A percentile compares a stretch with the other conserved stretches of the same genome.
Evolutionary conservation across 208 protist genomes (phyloP).

Genomic region (Trypanosoma lewisi): DNA sequence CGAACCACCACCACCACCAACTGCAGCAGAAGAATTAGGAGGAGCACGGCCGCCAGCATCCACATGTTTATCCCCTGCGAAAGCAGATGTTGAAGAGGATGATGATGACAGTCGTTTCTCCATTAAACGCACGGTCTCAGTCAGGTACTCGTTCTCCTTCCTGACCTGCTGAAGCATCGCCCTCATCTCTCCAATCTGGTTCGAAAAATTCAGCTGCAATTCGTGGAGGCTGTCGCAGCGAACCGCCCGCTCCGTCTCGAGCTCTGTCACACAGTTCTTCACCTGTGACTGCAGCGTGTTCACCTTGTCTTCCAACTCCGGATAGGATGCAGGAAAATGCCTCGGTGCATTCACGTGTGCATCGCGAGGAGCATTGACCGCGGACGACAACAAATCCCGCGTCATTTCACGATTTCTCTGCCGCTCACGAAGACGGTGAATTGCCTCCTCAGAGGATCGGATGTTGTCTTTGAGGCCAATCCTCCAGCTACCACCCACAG

Average conservation of each 20-base stretch:
- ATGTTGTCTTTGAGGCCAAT: conserved; percentile 30
- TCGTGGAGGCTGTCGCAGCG: conserved; percentile 57
- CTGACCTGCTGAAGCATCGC: conserved; percentile 54
- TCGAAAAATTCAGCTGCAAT: conserved; percentile 32
- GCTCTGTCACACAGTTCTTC: conserved; percentile 49
- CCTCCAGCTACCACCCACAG: conserved; percentile 7
- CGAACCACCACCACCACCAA: background rate
- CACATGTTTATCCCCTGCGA: background rate
- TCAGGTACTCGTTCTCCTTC: conserved; percentile 57
- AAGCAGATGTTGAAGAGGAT: background rate
- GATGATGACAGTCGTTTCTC: conserved; percentile 30
- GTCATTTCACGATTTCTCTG: conserved; percentile 32
- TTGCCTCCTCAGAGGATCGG: conserved; percentile 42
- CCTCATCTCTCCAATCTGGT: conserved; percentile 52
- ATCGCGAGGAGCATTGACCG: conserved; percentile 19
- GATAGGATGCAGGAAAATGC: background rate
- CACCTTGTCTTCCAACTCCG: conserved; percentile 16
- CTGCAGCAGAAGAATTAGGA: background rate
- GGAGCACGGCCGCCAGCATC: background rate
- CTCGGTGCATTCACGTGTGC: too few relatives aligned
- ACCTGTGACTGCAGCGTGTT: conserved; percentile 38
- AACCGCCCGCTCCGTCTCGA: conserved; percentile 73
- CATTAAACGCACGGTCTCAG: conserved; percentile 47
- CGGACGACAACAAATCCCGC: conserved; percentile 27
- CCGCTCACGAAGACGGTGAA: conserved; percentile 47